phyloP scores from a whole-genome alignment of 495 filamentous ascomycete species.

The Umbilicaria muhlenbergii region DNA sequence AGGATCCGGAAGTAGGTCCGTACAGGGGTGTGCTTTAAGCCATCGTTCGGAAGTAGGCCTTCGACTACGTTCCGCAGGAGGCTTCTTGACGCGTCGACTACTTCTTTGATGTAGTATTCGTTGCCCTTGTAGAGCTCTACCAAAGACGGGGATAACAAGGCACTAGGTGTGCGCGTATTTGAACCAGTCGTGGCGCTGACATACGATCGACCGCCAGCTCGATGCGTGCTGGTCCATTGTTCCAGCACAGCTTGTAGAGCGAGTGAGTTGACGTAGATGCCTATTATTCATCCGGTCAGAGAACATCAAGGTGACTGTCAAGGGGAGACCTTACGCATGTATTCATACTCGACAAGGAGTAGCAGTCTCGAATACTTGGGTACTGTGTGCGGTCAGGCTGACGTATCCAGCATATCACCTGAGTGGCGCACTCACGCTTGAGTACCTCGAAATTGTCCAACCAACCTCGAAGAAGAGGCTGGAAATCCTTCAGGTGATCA shows the following conservation, averaged over 20 bases:
- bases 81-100: slow-evolving; percentile 73
- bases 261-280: slow-evolving; percentile 77
- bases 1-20: slow-evolving; percentile 91
- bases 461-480: slow-evolving; percentile 61
- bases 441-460: slow-evolving; percentile 56
- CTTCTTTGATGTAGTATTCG: slow-evolving; percentile 70
- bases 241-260: slow-evolving; percentile 91
- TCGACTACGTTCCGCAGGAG: slow-evolving; percentile 73
- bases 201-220: slow-evolving; percentile 23
- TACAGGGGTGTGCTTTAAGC: slow-evolving; percentile 83
- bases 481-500: slow-evolving; percentile 60
- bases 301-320: too few relatives aligned
- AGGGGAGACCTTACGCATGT: slow-evolving; percentile 41
- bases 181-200: slow-evolving; percentile 27
- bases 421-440: slow-evolving; percentile 20
- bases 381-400: slow-evolving; percentile 29
- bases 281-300: slow-evolving; percentile 13
- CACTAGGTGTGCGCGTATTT: slow-evolving; percentile 24
- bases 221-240: slow-evolving; percentile 60
- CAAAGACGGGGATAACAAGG: slow-evolving; percentile 33
- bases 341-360: slow-evolving; percentile 79
- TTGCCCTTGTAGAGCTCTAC: slow-evolving; percentile 40
- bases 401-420: neutral
- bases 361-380: slow-evolving; percentile 68
- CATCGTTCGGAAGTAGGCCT: slow-evolving; percentile 62